Evolutionary conservation across 257 asterid species (phyloP).

Genomic region (Gentiana macrophylla): DNA sequence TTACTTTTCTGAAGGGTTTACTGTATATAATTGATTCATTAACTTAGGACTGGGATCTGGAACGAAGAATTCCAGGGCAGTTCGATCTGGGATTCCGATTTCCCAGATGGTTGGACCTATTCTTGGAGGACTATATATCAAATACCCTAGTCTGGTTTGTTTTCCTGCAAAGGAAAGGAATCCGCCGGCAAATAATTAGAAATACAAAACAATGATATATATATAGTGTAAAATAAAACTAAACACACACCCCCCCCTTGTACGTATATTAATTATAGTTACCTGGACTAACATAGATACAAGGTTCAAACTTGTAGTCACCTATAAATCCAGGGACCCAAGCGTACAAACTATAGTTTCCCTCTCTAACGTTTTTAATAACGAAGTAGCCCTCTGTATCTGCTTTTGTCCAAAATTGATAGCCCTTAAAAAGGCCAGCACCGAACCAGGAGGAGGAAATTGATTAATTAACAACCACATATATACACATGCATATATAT

Average conservation of each 20-base stretch:
- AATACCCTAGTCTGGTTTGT: conserved; percentile 29
- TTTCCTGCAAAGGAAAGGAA: conserved; percentile 22
- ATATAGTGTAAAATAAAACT: too few relatives aligned
- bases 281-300: conserved; percentile 48
- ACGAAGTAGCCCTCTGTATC: conserved; percentile 48
- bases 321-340: conserved; percentile 86
- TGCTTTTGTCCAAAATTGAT: conserved; percentile 69
- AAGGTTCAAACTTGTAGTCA: conserved; percentile 35
- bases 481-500: too few relatives aligned
- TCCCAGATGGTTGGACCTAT: conserved; percentile 85
- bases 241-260: too few relatives aligned
- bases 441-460: background rate
- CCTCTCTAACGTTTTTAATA: conserved; percentile 37
- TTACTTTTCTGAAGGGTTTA: conserved; percentile 32
- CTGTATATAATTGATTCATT: conserved; percentile 43
- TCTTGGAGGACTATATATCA: conserved; percentile 56
- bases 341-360: conserved; percentile 63
- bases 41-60: conserved; percentile 69
- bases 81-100: conserved; percentile 77
- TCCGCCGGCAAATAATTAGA: too few relatives aligned
- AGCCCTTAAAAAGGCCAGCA: conserved; percentile 32
- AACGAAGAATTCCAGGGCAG: conserved; percentile 65
- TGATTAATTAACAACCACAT: too few relatives aligned
- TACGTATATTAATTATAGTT: background rate
- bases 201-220: too few relatives aligned